A percentile compares a stretch with the other conserved stretches of the same genome.
Conservation (phyloP, 2,329 filamentous ascomycete genomes). For the Tricladium varicosporioides region DNA sequence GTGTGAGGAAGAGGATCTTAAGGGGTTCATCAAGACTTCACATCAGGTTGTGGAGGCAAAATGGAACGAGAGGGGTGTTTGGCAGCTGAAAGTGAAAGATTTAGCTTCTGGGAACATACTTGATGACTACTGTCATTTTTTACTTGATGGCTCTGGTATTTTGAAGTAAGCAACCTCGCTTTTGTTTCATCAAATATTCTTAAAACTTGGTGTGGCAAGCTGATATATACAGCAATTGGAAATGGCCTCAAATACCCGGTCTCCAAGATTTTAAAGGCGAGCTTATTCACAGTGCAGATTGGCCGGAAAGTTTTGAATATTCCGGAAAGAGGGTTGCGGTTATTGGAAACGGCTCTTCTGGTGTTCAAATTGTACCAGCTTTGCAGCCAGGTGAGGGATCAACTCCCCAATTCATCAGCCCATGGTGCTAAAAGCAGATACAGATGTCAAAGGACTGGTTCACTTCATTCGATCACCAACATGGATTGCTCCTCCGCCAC, state of each 20-base stretch:
- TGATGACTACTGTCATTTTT: constrained; percentile 45
- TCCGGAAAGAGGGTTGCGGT: constrained; percentile 45
- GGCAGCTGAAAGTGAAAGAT: constrained; percentile 11
- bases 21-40: constrained; percentile 5
- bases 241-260: constrained; percentile 58
- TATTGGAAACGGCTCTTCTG: constrained; percentile 50
- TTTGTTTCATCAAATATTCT: too few species aligned
- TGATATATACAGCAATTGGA: constrained; percentile 46
- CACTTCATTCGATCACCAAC: constrained; percentile 42
- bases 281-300: constrained; percentile 59
- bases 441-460: constrained; percentile 39
- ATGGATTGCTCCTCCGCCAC: constrained; percentile 41
- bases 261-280: constrained; percentile 44
- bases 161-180: constrained; percentile 44
- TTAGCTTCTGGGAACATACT: constrained; percentile 39
- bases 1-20: constrained; percentile 12
- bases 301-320: constrained; percentile 50
- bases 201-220: background rate
- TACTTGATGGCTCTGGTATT: constrained; percentile 50
- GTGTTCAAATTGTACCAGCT: constrained; percentile 49
- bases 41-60: constrained; percentile 5
- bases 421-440: constrained; percentile 38
- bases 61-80: constrained; percentile 11
- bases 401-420: constrained; percentile 28
- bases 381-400: constrained; percentile 33